phyloP scores from a whole-genome alignment of 768 basidiomycete species.

The Lanmaoa pseudosensibilis region DNA sequence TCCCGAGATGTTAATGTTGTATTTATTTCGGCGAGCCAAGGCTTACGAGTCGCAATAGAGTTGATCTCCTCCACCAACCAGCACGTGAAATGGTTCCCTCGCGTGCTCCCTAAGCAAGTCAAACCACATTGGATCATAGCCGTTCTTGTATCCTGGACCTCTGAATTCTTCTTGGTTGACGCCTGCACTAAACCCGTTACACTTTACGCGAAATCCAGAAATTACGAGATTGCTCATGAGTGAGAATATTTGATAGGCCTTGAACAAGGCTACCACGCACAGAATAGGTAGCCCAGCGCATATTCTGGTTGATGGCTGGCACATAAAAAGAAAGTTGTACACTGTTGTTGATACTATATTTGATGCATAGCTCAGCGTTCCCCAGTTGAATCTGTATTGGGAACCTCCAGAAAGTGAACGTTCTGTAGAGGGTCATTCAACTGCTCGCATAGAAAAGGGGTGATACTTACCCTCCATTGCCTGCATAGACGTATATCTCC shows the following conservation, averaged over 20 bases:
- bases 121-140: conserved; percentile 91
- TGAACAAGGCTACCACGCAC: conserved; percentile 41
- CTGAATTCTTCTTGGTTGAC: conserved; percentile 87
- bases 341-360: conserved; percentile 81
- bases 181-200: conserved; percentile 87
- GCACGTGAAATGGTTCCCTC: conserved; percentile 79
- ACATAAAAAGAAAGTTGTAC: conserved; percentile 79
- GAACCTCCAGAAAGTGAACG: conserved; percentile 95
- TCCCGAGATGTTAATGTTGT: conserved; percentile 3
- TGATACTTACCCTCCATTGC: conserved; percentile 50
- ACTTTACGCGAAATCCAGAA: conserved; percentile 41
- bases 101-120: conserved; percentile 86
- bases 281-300: conserved; percentile 89
- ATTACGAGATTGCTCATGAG: neutral
- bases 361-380: conserved; percentile 68
- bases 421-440: conserved; percentile 42
- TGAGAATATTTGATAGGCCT: neutral
- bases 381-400: conserved; percentile 77
- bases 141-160: conserved; percentile 74
- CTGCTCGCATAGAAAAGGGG: neutral
- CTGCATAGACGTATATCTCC: conserved; percentile 70
- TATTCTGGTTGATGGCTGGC: conserved; percentile 76
- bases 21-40: neutral
- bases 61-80: conserved; percentile 94
- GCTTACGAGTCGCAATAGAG: conserved; percentile 80